phyloP scores from a whole-genome alignment of 2,329 filamentous ascomycete species.

The Calonectria ilicicola region DNA sequence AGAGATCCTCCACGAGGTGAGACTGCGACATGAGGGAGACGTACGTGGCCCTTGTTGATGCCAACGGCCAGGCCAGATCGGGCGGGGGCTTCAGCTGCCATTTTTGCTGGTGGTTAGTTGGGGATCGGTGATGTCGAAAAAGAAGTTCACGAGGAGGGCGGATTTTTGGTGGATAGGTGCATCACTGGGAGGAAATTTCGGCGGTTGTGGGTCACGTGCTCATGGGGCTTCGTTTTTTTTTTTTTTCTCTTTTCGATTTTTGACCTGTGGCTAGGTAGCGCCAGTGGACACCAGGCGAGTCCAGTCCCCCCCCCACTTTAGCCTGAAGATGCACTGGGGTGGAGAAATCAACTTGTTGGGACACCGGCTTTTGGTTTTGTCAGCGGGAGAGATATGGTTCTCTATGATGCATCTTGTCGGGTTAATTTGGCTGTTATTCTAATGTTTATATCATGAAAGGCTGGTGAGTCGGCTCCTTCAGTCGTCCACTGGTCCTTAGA shows the following conservation, averaged over 20 bases:
- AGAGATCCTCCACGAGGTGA: slow-evolving; percentile 83
- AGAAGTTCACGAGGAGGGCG: slow-evolving; percentile 26
- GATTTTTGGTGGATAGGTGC: slow-evolving; percentile 37
- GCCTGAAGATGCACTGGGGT: too few relatives aligned
- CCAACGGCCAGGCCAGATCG: slow-evolving; percentile 71
- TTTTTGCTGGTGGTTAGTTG: slow-evolving; percentile 55
- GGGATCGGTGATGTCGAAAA: slow-evolving; percentile 44
- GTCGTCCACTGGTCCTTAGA: too few relatives aligned
- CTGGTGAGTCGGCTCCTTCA: too few relatives aligned
- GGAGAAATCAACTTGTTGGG: background rate
- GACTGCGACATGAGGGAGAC: slow-evolving; percentile 61
- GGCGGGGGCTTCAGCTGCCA: slow-evolving; percentile 71
- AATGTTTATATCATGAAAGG: too few relatives aligned
- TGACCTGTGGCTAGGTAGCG: background rate
- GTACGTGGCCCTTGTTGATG: slow-evolving; percentile 75
- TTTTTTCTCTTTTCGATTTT: background rate
- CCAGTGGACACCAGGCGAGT: background rate
- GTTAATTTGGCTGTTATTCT: too few relatives aligned
- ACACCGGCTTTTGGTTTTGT: background rate
- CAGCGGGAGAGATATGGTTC: background rate
- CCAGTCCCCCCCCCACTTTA: background rate
- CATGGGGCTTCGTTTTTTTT: slow-evolving; percentile 32
- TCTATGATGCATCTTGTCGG: too few relatives aligned
- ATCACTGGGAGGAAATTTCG: slow-evolving; percentile 30
- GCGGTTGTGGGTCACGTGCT: slow-evolving; percentile 48